phyloP scores from a whole-genome alignment of 2,329 filamentous ascomycete species.

The Exophiala lecanii-corni region DNA sequence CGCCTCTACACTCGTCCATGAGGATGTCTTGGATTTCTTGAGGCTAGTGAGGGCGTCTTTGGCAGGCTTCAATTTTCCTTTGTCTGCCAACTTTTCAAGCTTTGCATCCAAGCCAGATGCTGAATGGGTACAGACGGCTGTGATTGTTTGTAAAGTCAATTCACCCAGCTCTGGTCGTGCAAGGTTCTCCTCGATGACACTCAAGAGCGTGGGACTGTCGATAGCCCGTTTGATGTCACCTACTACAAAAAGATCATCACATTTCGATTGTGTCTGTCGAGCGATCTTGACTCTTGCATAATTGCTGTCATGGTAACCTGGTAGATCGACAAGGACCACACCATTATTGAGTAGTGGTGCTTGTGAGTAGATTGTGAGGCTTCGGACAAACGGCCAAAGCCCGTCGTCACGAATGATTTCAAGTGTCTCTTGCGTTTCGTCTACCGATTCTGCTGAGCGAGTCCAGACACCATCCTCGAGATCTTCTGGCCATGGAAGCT shows the following conservation, averaged over 20 bases:
- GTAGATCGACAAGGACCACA: conserved; percentile 11
- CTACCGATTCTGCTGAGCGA: not conserved
- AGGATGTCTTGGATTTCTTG: too few species aligned
- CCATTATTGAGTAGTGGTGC: conserved; percentile 4
- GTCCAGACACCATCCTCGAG: conserved; percentile 3
- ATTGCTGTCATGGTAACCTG: conserved; percentile 11
- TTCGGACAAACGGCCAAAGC: conserved; percentile 11
- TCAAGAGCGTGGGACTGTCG: conserved; percentile 4
- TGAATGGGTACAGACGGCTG: conserved; percentile 12
- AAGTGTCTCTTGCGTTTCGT: not conserved
- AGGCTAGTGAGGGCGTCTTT: not conserved
- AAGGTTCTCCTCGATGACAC: conserved; percentile 1
- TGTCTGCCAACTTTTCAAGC: not conserved
- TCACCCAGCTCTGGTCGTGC: not conserved
- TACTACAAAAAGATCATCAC: conserved; percentile 11
- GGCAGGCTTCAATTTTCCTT: not conserved
- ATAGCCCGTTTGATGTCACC: conserved; percentile 3
- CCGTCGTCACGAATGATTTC: conserved; percentile 4
- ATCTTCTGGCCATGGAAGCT: not conserved
- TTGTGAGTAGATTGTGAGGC: conserved; percentile 5
- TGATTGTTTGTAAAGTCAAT: not conserved
- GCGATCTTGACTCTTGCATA: conserved; percentile 8
- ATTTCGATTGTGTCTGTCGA: conserved; percentile 7
- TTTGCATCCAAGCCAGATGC: not conserved
- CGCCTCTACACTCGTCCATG: too few species aligned